Percentiles rank a stretch among this genome's conserved stretches.
Evolutionary conservation across 139 green algal species (phyloP).

Genomic region (Chlorella ohadii): DNA sequence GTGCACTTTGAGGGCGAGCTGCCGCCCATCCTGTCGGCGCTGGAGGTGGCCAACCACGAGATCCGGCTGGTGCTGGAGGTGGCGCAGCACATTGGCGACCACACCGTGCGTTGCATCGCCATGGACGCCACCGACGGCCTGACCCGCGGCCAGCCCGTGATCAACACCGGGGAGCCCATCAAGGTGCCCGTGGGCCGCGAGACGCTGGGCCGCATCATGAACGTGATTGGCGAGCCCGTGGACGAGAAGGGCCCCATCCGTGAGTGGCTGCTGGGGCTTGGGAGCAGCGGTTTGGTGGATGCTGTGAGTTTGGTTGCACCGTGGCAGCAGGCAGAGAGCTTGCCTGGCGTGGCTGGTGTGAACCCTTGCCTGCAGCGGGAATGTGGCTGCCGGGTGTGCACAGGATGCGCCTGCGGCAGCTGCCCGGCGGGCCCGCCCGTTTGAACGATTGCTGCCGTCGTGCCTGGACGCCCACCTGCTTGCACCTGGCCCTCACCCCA

Average conservation of each 20-base stretch:
- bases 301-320: no score
- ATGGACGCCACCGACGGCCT: conserved; percentile 99
- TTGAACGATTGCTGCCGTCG: not conserved
- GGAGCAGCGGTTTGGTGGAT: no score
- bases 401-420: no score
- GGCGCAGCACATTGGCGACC: conserved; percentile 97
- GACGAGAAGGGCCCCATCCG: conserved; percentile 96
- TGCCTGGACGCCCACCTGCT: not conserved
- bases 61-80: conserved; percentile 98
- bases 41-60: conserved; percentile 91
- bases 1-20: conserved; percentile 97
- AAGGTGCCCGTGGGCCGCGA: conserved; percentile 96
- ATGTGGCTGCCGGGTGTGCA: no score
- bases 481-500: not conserved
- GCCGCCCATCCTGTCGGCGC: conserved; percentile 88
- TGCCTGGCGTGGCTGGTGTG: no score
- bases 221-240: conserved; percentile 99
- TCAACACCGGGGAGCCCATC: conserved; percentile 95
- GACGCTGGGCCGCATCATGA: conserved; percentile 99
- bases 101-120: conserved; percentile 95
- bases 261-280: no score
- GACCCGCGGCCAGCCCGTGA: conserved; percentile 90
- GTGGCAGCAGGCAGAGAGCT: no score
- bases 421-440: no score
- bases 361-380: no score